Conservation (phyloP, 2,329 filamentous ascomycete genomes). For the Sarocladiaceae sp. region DNA sequence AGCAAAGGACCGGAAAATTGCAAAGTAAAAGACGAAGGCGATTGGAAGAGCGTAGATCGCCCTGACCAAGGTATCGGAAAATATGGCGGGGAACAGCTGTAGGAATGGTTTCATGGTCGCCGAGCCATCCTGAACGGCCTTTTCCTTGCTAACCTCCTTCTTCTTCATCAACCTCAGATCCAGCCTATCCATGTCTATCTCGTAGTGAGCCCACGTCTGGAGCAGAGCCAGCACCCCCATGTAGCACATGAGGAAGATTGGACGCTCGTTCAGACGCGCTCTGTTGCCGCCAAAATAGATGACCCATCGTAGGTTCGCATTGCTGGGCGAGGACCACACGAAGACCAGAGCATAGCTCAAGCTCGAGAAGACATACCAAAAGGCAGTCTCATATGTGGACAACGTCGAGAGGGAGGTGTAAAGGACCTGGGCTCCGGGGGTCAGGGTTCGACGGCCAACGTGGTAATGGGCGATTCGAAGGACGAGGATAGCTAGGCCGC, state of each 20-base stretch:
- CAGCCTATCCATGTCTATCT: slow-evolving; percentile 66
- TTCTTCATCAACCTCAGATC: slow-evolving; percentile 22
- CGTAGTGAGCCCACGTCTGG: slow-evolving; percentile 67
- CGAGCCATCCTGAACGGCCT: slow-evolving; percentile 17
- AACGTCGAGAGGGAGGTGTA: slow-evolving; percentile 49
- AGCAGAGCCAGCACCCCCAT: slow-evolving; percentile 60
- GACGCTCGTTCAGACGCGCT: slow-evolving; percentile 75
- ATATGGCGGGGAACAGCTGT: slow-evolving; percentile 32
- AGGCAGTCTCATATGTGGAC: slow-evolving; percentile 61
- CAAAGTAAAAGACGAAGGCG: slow-evolving; percentile 53
- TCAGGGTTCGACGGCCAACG: slow-evolving; percentile 64
- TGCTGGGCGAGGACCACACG: slow-evolving; percentile 59
- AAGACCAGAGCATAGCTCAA: slow-evolving; percentile 77
- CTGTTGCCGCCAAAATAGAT: slow-evolving; percentile 66
- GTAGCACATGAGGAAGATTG: slow-evolving; percentile 70
- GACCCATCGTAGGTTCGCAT: slow-evolving; percentile 64
- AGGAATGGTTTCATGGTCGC: slow-evolving; percentile 28
- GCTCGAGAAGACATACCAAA: slow-evolving; percentile 73
- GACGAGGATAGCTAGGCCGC: slow-evolving; percentile 71
- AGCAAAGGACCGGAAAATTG: slow-evolving; percentile 53
- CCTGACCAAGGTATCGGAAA: slow-evolving; percentile 31
- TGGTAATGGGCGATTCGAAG: slow-evolving; percentile 82
- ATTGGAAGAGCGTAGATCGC: slow-evolving; percentile 34
- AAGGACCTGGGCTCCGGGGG: slow-evolving; percentile 61
- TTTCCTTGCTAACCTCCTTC: slow-evolving; percentile 18